Conservation (phyloP, 2,329 filamentous ascomycete species). For the Monosporascus sp. region DNA sequence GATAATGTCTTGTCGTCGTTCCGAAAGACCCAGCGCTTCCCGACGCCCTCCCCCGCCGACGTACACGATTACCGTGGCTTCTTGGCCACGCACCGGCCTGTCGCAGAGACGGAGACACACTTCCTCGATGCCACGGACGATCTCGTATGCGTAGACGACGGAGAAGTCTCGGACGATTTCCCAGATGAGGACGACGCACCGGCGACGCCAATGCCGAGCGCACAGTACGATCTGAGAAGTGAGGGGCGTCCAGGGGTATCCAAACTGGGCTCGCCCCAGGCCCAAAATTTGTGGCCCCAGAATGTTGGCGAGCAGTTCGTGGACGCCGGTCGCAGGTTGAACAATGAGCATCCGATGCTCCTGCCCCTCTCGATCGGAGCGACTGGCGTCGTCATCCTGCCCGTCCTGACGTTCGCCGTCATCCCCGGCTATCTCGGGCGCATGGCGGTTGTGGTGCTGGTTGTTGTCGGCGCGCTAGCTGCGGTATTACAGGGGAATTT, state of each 20-base stretch:
- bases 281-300: not conserved
- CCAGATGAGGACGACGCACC: conserved; percentile 12
- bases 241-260: not conserved
- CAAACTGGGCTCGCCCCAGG: too few species aligned
- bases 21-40: conserved; percentile 43
- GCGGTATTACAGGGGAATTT: conserved; percentile 12
- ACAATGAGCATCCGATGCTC: conserved; percentile 12
- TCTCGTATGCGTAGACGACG: conserved; percentile 38
- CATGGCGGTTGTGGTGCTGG: conserved; percentile 51
- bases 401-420: conserved; percentile 52
- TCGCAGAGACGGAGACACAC: conserved; percentile 53
- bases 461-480: conserved; percentile 32
- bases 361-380: conserved; percentile 36
- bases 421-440: conserved; percentile 52
- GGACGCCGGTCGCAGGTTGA: conserved; percentile 3
- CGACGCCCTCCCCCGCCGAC: conserved; percentile 44
- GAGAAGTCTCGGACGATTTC: conserved; percentile 12
- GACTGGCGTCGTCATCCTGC: conserved; percentile 48
- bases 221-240: conserved; percentile 5
- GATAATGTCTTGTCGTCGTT: conserved; percentile 57
- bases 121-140: conserved; percentile 54
- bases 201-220: conserved; percentile 12
- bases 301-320: conserved; percentile 3
- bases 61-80: conserved; percentile 46
- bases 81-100: conserved; percentile 46